These are phyloP conservation scores for Lactarius psammicola DNA, from an alignment of 768 basidiomycete species.

Conservation along the genomic window DNA sequence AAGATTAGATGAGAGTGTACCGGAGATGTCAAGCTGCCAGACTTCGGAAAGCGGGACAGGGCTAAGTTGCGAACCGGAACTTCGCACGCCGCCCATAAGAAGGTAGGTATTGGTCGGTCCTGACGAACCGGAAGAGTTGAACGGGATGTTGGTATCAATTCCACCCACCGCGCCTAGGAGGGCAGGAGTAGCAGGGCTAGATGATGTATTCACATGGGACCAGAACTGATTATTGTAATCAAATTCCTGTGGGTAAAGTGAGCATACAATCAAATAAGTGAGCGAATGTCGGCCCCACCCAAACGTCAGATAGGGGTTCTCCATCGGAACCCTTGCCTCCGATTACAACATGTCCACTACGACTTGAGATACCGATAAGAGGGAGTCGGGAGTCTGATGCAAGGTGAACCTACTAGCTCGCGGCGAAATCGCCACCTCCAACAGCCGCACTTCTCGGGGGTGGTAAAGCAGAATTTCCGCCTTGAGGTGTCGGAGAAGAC, in stretches of 20 bases:
- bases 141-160: slow-evolving; percentile 47
- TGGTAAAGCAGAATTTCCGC: slow-evolving; percentile 48
- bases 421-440: slow-evolving; percentile 67
- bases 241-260: slow-evolving; percentile 54
- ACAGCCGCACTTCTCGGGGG: slow-evolving; percentile 64
- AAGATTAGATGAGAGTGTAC: slow-evolving; percentile 69
- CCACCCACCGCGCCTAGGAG: slow-evolving; percentile 73
- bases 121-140: slow-evolving; percentile 43
- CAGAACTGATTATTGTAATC: slow-evolving; percentile 78
- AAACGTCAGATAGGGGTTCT: slow-evolving; percentile 61
- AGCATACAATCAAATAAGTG: slow-evolving; percentile 17
- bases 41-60: slow-evolving; percentile 57
- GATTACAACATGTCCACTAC: slow-evolving; percentile 68
- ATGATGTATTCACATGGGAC: slow-evolving; percentile 51
- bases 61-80: slow-evolving; percentile 31
- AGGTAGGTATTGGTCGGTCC: slow-evolving; percentile 73
- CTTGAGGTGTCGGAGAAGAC: slow-evolving; percentile 54
- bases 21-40: slow-evolving; percentile 69
- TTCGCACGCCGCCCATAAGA: slow-evolving; percentile 68
- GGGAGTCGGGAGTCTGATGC: slow-evolving; percentile 19
- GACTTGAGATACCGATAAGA: slow-evolving; percentile 44
- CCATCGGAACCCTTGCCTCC: slow-evolving; percentile 63
- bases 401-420: slow-evolving; percentile 66
- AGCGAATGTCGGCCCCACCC: slow-evolving; percentile 51
- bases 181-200: slow-evolving; percentile 51